Percentiles rank a stretch among this genome's conserved stretches.
Conservation (phyloP, 1,284 basidiomycete genomes). For the Ganoderma leucocontextum region DNA sequence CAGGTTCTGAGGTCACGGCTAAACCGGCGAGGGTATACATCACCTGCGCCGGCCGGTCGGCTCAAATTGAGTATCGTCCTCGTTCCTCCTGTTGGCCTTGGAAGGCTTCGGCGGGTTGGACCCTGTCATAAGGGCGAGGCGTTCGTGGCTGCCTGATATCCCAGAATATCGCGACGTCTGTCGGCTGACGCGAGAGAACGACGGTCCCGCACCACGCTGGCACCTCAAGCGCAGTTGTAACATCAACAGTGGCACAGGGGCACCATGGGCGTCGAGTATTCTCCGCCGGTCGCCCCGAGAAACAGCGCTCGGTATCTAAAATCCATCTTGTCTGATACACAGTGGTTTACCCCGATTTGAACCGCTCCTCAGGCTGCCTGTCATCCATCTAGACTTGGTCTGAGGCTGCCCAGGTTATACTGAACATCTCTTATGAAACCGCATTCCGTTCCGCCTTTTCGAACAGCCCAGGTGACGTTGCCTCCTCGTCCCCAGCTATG, state of each 20-base stretch:
- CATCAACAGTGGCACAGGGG: background rate
- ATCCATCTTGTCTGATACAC: background rate
- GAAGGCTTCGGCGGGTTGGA: no score
- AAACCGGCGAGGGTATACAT: no score
- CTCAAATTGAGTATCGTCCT: no score
- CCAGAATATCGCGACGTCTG: background rate
- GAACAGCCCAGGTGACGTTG: background rate
- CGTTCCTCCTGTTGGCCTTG: no score
- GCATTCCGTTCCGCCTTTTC: background rate
- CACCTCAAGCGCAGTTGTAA: background rate
- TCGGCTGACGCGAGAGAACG: background rate
- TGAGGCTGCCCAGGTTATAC: background rate
- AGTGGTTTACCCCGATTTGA: background rate
- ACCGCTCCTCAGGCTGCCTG: background rate
- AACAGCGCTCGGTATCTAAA: background rate
- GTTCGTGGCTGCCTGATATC: background rate
- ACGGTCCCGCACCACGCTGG: background rate
- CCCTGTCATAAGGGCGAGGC: no score
- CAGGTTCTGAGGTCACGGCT: no score
- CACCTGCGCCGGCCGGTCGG: no score
- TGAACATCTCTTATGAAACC: background rate
- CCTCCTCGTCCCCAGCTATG: background rate
- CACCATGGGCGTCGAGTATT: background rate
- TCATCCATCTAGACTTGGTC: background rate
- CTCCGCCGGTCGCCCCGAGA: background rate